Conservation (phyloP, 2,329 filamentous ascomycete species). For the Aspergillus texensis region DNA sequence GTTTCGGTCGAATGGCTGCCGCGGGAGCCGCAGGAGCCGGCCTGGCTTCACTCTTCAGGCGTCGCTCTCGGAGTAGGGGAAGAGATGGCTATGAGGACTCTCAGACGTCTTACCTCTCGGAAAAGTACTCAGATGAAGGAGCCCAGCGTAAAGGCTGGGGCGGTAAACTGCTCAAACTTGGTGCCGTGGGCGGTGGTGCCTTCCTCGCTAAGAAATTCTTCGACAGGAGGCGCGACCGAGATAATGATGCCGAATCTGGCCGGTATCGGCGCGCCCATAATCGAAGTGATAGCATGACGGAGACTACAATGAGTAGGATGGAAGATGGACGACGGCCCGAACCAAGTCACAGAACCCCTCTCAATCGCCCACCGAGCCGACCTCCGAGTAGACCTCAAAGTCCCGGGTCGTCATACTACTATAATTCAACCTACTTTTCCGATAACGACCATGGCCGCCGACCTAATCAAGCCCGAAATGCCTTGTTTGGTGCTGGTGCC, state of each 20-base stretch:
- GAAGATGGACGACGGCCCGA: conserved; percentile 60
- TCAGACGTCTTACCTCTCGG: conserved; percentile 59
- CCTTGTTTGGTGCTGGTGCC: conserved; percentile 68
- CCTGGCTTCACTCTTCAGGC: conserved; percentile 54
- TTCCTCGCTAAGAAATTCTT: conserved; percentile 63
- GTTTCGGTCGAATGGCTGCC: conserved; percentile 53
- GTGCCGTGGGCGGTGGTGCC: conserved; percentile 64
- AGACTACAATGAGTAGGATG: conserved; percentile 44
- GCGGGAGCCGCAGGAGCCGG: conserved; percentile 62
- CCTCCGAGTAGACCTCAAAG: conserved; percentile 39
- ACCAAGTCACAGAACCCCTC: conserved; percentile 33
- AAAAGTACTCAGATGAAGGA: conserved; percentile 64
- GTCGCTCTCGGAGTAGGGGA: conserved; percentile 47
- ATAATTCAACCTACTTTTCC: conserved; percentile 44
- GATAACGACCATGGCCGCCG: conserved; percentile 47
- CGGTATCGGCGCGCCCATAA: conserved; percentile 57
- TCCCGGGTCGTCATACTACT: conserved; percentile 40
- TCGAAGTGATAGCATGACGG: conserved; percentile 46
- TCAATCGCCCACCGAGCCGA: conserved; percentile 38
- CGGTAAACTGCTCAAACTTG: conserved; percentile 62
- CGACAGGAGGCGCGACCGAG: conserved; percentile 56
- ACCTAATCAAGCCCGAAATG: conserved; percentile 59
- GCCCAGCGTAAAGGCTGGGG: conserved; percentile 59
- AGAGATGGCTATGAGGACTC: conserved; percentile 47
- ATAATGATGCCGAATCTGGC: conserved; percentile 56